Base-by-base conservation (phyloP, 2,329 filamentous ascomycete genomes). In the Alternaria conjuncta region DNA sequence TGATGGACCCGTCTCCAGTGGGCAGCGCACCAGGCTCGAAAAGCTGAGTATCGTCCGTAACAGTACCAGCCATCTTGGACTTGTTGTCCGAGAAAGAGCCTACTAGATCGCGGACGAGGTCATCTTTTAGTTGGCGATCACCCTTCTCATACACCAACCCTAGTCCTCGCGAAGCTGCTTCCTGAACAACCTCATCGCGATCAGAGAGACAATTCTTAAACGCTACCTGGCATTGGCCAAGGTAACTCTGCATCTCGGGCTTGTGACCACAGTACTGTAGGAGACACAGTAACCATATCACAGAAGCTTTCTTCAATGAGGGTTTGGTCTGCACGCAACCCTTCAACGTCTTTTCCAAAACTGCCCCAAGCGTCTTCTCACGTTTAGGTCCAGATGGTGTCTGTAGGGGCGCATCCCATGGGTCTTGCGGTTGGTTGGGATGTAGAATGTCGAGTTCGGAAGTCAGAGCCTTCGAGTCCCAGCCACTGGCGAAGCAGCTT, bases 141-240 rank as follows among this genome's bases (percentile, higher is more conserved):
- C 96, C 96, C 77, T 93, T 93, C 74, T 97, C 94, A 77, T 98
- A 99, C 2, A 98, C 94, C 51, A 98, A 81, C n/a, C 93, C 90
- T 28, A 99, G 85, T 1, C 96, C 96, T 61, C 95, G 87, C 1
- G 95, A 97, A 5, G 96, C 94, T 5, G 94, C 96, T 80, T 99
- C 96, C 79, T 99, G 96, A 0, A 98, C 94, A 9, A 98, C 87
- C 75, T 98, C 94, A 73, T 99, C 96, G 20, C 94, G 88, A 61
- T 96, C 94, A 15, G 90, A 91, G 12, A 99, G 86, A 28, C 97
- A 90, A 25, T 90, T 86, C 84, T 96, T 94, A 79, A 99, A 99
- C 0, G 93, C 92, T 36, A 87, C 87, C 78, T 99, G 96, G 62
- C 91, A 94, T 71, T 93, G 88, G 54, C 92, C 86, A 43, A 99